phyloP scores from a whole-genome alignment of 2,329 filamentous ascomycete genomes.

The Cladosporium austrohemisphaericum region DNA sequence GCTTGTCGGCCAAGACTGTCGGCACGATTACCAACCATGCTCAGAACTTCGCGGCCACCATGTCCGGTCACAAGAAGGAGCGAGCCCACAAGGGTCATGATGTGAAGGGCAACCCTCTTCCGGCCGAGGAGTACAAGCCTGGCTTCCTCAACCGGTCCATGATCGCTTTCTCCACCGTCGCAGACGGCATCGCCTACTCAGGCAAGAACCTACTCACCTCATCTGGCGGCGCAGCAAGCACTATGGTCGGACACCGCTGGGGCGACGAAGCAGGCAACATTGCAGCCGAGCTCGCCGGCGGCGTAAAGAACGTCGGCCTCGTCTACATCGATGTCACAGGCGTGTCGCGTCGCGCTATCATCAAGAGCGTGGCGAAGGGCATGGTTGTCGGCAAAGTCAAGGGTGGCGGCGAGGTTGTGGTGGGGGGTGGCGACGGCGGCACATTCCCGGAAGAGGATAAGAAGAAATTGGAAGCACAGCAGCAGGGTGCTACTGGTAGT shows the following conservation, averaged over 20 bases:
- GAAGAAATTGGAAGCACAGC: constrained; percentile 22
- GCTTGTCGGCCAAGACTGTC: constrained; percentile 79
- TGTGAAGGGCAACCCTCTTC: constrained; percentile 61
- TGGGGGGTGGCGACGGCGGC: constrained; percentile 62
- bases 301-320: constrained; percentile 91
- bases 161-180: constrained; percentile 93
- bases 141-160: constrained; percentile 91
- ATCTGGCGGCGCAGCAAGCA: constrained; percentile 73
- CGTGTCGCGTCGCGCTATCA: constrained; percentile 79
- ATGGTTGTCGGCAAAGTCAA: constrained; percentile 85
- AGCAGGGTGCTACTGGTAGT: constrained; percentile 29
- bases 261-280: constrained; percentile 79
- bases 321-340: constrained; percentile 97
- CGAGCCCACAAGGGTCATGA: constrained; percentile 59
- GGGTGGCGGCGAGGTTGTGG: constrained; percentile 68
- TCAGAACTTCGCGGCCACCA: constrained; percentile 79
- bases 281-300: constrained; percentile 70
- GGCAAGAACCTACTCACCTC: constrained; percentile 73
- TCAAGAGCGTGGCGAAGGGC: constrained; percentile 94
- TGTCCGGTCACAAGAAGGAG: constrained; percentile 61
- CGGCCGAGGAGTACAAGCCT: constrained; percentile 66
- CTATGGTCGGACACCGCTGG: constrained; percentile 85
- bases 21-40: constrained; percentile 78
- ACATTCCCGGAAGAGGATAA: constrained; percentile 39
- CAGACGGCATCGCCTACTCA: constrained; percentile 87